Percentiles rank a stretch among this genome's conserved stretches.
phyloP scores from a whole-genome alignment of 129 eudicot genomes.

The Lactuca saligna region DNA sequence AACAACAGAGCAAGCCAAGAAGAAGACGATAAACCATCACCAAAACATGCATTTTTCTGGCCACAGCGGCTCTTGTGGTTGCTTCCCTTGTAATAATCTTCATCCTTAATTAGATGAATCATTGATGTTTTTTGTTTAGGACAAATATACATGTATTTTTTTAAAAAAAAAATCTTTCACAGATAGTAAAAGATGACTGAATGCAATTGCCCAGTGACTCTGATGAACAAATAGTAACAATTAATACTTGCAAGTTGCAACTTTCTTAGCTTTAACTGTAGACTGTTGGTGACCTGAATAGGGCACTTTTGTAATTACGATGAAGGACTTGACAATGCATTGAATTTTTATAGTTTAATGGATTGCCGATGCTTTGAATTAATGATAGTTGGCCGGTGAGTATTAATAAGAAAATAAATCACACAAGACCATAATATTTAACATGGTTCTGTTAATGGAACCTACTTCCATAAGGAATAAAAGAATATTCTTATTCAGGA shows the following conservation, averaged over 20 bases:
- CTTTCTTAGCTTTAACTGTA: not conserved
- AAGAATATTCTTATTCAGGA: too few relatives aligned
- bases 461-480: too few relatives aligned
- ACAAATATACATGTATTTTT: not conserved
- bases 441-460: too few relatives aligned
- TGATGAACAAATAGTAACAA: not conserved
- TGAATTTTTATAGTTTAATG: too few relatives aligned
- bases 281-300: not conserved
- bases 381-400: too few relatives aligned
- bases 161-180: not conserved
- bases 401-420: too few relatives aligned
- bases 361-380: too few relatives aligned
- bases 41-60: slow-evolving; percentile 36
- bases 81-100: slow-evolving; percentile 54
- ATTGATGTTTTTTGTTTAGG: not conserved
- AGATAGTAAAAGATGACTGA: not conserved
- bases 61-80: slow-evolving; percentile 51
- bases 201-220: not conserved
- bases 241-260: not conserved
- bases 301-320: too few relatives aligned
- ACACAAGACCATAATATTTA: too few relatives aligned
- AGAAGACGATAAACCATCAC: slow-evolving; percentile 37
- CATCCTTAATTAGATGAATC: not conserved
- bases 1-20: slow-evolving; percentile 29
- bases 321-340: too few relatives aligned